phyloP scores from a whole-genome alignment of 495 filamentous ascomycete genomes.

The Aspergillus steynii region DNA sequence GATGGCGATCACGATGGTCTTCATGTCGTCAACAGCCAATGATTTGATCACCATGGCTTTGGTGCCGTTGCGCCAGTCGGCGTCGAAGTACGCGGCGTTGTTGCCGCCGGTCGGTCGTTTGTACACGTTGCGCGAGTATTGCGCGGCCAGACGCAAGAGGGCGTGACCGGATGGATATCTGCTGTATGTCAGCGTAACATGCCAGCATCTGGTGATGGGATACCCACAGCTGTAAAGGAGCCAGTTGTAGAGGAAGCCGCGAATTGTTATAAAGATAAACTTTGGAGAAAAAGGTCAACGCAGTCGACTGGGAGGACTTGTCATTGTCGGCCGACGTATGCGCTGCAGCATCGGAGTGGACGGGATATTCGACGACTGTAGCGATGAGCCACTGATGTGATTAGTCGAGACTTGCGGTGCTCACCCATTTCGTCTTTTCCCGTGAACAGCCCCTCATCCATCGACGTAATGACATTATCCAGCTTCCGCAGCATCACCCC shows the following conservation, averaged over 20 bases:
- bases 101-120: conserved; percentile 58
- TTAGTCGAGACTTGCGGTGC: conserved; percentile 13
- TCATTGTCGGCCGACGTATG: conserved; percentile 17
- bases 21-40: conserved; percentile 70
- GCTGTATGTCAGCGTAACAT: background rate
- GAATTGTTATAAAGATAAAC: conserved; percentile 79
- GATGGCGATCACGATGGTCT: conserved; percentile 78
- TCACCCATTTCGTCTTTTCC: conserved; percentile 60
- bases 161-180: conserved; percentile 70
- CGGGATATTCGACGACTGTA: conserved; percentile 31
- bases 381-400: conserved; percentile 22
- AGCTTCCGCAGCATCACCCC: conserved; percentile 44
- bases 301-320: conserved; percentile 12
- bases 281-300: conserved; percentile 67
- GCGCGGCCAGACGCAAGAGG: conserved; percentile 70
- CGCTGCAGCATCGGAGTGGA: conserved; percentile 6
- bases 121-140: conserved; percentile 73
- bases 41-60: conserved; percentile 86
- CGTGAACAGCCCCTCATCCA: conserved; percentile 65
- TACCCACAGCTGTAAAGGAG: conserved; percentile 63
- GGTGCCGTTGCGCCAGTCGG: conserved; percentile 68
- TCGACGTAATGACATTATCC: conserved; percentile 63
- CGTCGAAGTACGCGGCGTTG: conserved; percentile 62
- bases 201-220: too few relatives aligned
- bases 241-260: conserved; percentile 63